Conservation (phyloP, 2,329 filamentous ascomycete species). For the Fusarium newnesense region DNA sequence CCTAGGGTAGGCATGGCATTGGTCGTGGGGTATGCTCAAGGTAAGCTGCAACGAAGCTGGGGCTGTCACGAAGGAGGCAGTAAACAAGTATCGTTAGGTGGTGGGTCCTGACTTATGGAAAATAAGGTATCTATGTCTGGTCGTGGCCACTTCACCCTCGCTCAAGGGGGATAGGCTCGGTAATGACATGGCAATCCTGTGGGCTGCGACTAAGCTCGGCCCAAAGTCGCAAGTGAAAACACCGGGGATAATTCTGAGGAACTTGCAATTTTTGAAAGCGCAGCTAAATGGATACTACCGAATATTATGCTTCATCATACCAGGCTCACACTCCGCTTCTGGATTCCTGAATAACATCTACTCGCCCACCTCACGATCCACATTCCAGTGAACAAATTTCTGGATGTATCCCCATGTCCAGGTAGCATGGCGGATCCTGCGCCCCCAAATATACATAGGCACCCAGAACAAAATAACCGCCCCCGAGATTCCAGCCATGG, state of each 20-base stretch:
- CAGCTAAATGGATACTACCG: fast-evolving
- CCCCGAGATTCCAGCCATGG: conserved; percentile 59
- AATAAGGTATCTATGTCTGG: neutral
- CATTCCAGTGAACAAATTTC: neutral
- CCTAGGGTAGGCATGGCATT: neutral
- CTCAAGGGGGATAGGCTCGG: fast-evolving
- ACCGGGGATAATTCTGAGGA: fast-evolving
- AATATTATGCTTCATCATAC: fast-evolving
- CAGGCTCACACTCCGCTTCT: too few relatives aligned
- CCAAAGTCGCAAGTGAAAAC: too few relatives aligned
- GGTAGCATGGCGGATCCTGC: neutral
- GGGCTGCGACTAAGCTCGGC: too few relatives aligned
- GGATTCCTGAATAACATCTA: neutral
- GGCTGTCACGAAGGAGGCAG: neutral
- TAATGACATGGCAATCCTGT: neutral
- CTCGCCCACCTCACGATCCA: neutral
- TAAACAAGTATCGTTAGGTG: fast-evolving
- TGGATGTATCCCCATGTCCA: neutral
- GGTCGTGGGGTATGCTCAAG: neutral
- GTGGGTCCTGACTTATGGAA: fast-evolving
- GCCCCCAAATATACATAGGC: neutral
- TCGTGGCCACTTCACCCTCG: too few relatives aligned
- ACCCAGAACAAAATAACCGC: neutral
- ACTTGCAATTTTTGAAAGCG: fast-evolving
- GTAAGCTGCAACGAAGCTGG: neutral